phyloP scores from a whole-genome alignment of 1,284 basidiomycete species.

The Ceratobasidium sp. region DNA sequence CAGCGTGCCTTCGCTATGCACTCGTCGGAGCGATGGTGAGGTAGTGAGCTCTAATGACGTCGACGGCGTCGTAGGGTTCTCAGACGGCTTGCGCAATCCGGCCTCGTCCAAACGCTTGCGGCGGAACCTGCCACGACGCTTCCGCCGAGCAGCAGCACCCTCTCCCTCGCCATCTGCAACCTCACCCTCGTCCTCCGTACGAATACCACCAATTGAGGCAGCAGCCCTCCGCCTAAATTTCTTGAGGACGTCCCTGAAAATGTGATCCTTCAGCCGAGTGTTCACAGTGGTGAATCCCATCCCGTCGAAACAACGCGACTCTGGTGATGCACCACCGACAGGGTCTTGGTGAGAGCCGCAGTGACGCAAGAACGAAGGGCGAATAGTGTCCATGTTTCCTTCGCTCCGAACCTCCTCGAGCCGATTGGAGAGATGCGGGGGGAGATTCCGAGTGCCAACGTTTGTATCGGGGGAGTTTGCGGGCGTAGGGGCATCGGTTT shows the following conservation, averaged over 20 bases:
- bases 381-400: conserved; percentile 44
- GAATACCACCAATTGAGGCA: conserved; percentile 23
- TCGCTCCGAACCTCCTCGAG: conserved; percentile 25
- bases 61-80: neutral
- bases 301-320: conserved; percentile 75
- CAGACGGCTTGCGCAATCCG: conserved; percentile 17
- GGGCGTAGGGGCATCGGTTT: conserved; percentile 30
- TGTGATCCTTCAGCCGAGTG: conserved; percentile 91
- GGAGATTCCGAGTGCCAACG: conserved; percentile 29
- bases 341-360: conserved; percentile 46
- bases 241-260: conserved; percentile 88
- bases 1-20: conserved; percentile 69
- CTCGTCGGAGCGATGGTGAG: conserved; percentile 67
- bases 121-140: conserved; percentile 42
- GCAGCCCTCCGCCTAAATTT: conserved; percentile 70
- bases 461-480: conserved; percentile 40
- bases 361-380: conserved; percentile 31
- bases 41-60: conserved; percentile 20
- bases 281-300: conserved; percentile 93
- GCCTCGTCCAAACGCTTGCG: conserved; percentile 37
- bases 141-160: conserved; percentile 3
- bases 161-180: conserved; percentile 48
- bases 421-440: conserved; percentile 17
- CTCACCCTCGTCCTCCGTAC: conserved; percentile 58
- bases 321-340: conserved; percentile 31